Base-by-base conservation (phyloP, 371 early-diverging fungal species). In the Coemansia sp. region DNA sequence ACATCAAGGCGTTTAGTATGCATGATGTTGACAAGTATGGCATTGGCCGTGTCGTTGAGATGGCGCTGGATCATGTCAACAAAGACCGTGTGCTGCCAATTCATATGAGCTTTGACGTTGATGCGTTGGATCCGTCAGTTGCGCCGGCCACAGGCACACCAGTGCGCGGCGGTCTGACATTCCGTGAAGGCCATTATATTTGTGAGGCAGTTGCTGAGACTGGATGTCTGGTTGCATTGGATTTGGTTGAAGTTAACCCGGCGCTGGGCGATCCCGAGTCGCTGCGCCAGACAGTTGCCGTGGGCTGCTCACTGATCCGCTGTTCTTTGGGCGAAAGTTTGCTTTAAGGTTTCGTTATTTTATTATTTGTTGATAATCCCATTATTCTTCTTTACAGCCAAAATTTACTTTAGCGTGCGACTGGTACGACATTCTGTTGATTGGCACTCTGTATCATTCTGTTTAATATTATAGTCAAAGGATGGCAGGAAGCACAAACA, bases 61-160 rank as follows among this genome's bases (percentile, higher is more conserved):
- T 93, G 91, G 96, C 95, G 40, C 71, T 96, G 59, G 91, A 96
- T 65, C 89, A 92, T 61, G 90, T 98, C 67, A 90, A 91, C 71
- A 90, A 89, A 34, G 84, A 90, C 64, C 81, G 87, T 37, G 84
- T 89, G 50, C 82, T 83, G 40, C 97, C 98, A 31, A 90, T 97
- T 69, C 97, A 95, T 78, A 81, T 96, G 54, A 88, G 89, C 75
- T 96, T 92, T 69, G 98, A 98, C 77, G 96, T 98, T 16, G 98
- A 98, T 82, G 98, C 92, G 8, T 82, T 97, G 27, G 97, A 97
- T 78, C 97, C 98, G 21, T 83, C 89, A 4, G 94, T 95, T 21
- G 96, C 95, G 13, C 97, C 97, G 29, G 88, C 93, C 27, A 97
- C 96, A 1, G 96, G 90, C 48, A 97, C 98, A 6, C 98, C 98